Percentiles rank a stretch among this genome's conserved stretches.
These are phyloP conservation scores for Trifolium repens DNA, from an alignment of 306 rosid genomes.

Conservation along the genomic window DNA sequence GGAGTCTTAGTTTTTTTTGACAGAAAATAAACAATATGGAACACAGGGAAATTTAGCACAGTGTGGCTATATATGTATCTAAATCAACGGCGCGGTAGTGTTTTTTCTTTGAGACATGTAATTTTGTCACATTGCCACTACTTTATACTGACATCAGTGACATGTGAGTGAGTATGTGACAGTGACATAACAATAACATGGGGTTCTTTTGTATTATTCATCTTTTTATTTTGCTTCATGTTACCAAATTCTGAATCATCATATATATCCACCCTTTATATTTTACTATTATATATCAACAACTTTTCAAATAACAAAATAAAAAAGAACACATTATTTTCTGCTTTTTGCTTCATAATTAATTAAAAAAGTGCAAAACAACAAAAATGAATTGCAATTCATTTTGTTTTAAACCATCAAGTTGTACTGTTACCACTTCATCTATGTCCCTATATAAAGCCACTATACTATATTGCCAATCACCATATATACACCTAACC, in stretches of 20 bases:
- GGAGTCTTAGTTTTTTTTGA: not conserved
- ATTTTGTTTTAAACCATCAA: conserved; percentile 23
- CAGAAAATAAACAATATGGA: not conserved
- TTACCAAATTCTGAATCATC: not conserved
- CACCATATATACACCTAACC: not conserved
- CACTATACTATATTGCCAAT: conserved; percentile 24
- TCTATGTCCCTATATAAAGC: conserved; percentile 39
- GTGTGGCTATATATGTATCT: not conserved
- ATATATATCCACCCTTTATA: not conserved
- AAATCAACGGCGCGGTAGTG: not conserved
- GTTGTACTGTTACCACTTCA: not conserved
- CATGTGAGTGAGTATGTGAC: no score
- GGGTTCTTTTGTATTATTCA: not conserved
- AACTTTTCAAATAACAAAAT: not conserved
- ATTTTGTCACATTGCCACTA: not conserved
- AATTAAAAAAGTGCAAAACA: not conserved
- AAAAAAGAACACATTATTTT: not conserved
- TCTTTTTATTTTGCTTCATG: not conserved
- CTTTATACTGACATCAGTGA: not conserved
- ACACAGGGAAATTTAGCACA: not conserved
- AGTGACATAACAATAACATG: not conserved
- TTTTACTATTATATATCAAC: not conserved
- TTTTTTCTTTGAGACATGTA: not conserved
- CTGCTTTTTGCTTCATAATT: not conserved
- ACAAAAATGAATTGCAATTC: conserved; percentile 10